Evolutionary conservation across 176 grass and related monocot species (phyloP).

Genomic region (Musa acuminata): DNA sequence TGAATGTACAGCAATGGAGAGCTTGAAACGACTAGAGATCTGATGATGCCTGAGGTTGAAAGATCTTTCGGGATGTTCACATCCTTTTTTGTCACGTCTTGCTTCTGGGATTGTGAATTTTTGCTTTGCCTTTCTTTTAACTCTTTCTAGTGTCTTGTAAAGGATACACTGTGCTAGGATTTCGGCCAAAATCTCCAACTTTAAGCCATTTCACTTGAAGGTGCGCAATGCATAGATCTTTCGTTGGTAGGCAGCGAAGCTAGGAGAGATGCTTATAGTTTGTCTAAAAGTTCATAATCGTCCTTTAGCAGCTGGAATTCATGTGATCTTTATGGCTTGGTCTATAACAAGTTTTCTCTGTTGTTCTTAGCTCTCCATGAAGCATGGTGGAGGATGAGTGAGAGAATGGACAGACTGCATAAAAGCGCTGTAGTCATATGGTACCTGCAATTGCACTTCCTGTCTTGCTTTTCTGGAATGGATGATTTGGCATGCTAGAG

Average conservation of each 20-base stretch:
- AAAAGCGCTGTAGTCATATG: too few relatives aligned
- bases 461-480: too few relatives aligned
- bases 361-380: too few relatives aligned
- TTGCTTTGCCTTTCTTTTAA: background rate
- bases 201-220: background rate
- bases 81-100: background rate
- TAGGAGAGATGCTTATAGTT: too few relatives aligned
- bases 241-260: background rate
- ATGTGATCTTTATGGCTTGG: too few relatives aligned
- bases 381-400: too few relatives aligned
- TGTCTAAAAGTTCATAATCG: background rate
- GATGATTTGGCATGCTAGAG: too few relatives aligned
- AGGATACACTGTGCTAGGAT: constrained; percentile 1
- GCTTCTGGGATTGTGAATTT: background rate
- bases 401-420: too few relatives aligned
- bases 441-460: too few relatives aligned
- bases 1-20: background rate
- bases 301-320: background rate
- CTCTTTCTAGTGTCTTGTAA: background rate
- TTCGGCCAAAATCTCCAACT: background rate
- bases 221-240: background rate
- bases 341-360: too few relatives aligned
- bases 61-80: background rate
- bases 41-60: background rate
- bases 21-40: background rate